Percentiles rank a stretch among this genome's conserved stretches.
These are phyloP conservation scores for Vicia faba DNA, from an alignment of 306 rosid genomes.

Conservation along the genomic window DNA sequence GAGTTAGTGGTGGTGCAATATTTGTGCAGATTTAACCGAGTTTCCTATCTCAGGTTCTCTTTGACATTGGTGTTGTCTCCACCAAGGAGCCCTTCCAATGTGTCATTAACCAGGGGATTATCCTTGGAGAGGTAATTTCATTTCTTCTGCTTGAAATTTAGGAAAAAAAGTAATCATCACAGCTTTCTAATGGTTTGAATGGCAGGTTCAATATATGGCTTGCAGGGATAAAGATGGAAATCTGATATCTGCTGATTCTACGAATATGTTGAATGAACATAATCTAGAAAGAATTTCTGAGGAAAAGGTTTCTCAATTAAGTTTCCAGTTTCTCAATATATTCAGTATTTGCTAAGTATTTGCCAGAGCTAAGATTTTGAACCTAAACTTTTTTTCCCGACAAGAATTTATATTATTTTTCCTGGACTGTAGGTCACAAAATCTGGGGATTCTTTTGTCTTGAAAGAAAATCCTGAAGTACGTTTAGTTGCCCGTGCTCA, in stretches of 20 bases:
- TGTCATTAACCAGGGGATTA: constrained; percentile 97
- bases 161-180: background rate
- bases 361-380: constrained; percentile 14
- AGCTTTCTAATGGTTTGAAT: constrained; percentile 49
- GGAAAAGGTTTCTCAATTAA: constrained; percentile 62
- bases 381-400: constrained; percentile 27
- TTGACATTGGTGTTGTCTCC: constrained; percentile 87
- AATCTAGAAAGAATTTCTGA: constrained; percentile 63
- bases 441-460: constrained; percentile 80
- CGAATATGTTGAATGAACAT: constrained; percentile 54
- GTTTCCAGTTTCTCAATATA: constrained; percentile 28
- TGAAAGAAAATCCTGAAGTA: constrained; percentile 80
- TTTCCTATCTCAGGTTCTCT: constrained; percentile 80
- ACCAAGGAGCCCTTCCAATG: constrained; percentile 97
- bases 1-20: constrained; percentile 16
- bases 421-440: constrained; percentile 60
- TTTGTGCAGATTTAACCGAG: constrained; percentile 30
- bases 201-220: constrained; percentile 93
- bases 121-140: constrained; percentile 87
- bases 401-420: constrained; percentile 29
- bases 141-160: constrained; percentile 33
- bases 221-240: constrained; percentile 70
- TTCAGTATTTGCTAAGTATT: no score
- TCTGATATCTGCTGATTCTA: constrained; percentile 65
- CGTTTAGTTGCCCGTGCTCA: constrained; percentile 80